Evolutionary conservation across 2,329 filamentous ascomycete genomes (phyloP), one percentile per base, ranked within the genome.

Genomic region (Tolypocladium ovalisporum): DNA sequence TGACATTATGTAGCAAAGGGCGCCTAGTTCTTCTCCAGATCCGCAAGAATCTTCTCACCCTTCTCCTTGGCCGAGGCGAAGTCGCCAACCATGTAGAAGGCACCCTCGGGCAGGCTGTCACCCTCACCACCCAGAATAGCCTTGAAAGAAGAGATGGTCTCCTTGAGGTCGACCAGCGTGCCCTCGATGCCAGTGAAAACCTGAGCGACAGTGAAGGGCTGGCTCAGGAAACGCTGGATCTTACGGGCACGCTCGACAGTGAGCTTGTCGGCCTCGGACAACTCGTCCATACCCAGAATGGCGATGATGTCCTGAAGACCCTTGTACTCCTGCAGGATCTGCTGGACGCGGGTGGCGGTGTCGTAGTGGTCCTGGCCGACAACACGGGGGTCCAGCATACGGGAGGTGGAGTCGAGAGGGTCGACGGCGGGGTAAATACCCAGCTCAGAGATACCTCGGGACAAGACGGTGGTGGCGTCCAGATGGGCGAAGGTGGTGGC

Each of bases 241-340:
- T 97, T 97, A 84, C 94, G 93, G 78, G 94, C 94, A 87, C 94
- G 94, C 88, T 99, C 94, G 84, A 99, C 94, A 70, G 94, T 97
- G 72, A 99, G 87, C 88, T 99, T 97, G 79, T 99, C 94, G 71
- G 89, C 89, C 84, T 97, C 94, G 65, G 94, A 97, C 80, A 99
- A 81, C 78, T 99, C 94, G 79, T 99, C 94, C 94, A 99, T 97
- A 88, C 93, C 93, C 76, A 97, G 81, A 91, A 99, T 99, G 79
- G 94, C 94, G 84, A 97, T 97, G 87, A 99, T 99, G 83, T 99
- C 94, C 83, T 99, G 94, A 67, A 99, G 90, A 65, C 93, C 97
- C 89, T 97, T 97, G 89, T 99, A 99, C 85, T 97, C 94, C 82
- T 99, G 94, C 75, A 99, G 88, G 80, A 97, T 97, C 82, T 96